Evolutionary conservation across 169 alveolate species (phyloP).

Genomic region (Plasmodium knowlesi): DNA sequence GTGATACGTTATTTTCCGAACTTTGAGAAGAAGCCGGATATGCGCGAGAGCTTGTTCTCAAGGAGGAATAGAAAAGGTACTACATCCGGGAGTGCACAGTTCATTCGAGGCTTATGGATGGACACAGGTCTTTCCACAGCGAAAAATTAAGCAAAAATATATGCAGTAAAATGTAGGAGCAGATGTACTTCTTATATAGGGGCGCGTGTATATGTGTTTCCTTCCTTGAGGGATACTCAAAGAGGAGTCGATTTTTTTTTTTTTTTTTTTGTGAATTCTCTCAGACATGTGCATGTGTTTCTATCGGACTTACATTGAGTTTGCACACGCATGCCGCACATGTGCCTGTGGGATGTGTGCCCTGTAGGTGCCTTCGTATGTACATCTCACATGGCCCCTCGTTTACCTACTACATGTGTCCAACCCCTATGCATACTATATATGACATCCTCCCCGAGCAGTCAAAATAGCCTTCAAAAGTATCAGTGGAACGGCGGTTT

Average conservation of each 20-base stretch:
- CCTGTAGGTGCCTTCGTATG: neutral
- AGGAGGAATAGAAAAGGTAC: conserved; percentile 60
- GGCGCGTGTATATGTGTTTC: neutral
- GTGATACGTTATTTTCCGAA: conserved; percentile 23
- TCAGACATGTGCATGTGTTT: neutral
- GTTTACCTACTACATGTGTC: neutral
- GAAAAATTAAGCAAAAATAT: neutral
- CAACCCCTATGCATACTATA: neutral
- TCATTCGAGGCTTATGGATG: neutral
- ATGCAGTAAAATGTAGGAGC: neutral
- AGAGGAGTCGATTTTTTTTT: neutral
- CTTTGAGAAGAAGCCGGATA: conserved; percentile 60
- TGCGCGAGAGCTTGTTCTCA: conserved; percentile 28
- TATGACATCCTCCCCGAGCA: neutral
- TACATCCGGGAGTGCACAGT: neutral
- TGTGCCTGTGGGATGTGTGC: no score
- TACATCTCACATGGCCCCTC: neutral
- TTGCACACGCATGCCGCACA: neutral
- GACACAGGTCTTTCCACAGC: neutral
- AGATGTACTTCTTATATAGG: neutral
- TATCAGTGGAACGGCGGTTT: conserved; percentile 43
- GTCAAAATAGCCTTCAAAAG: conserved; percentile 49
- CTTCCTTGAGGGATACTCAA: neutral
- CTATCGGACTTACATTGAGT: neutral
- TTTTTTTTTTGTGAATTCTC: neutral